Conservation (phyloP, 495 filamentous ascomycete species). For the Collariella sp. region DNA sequence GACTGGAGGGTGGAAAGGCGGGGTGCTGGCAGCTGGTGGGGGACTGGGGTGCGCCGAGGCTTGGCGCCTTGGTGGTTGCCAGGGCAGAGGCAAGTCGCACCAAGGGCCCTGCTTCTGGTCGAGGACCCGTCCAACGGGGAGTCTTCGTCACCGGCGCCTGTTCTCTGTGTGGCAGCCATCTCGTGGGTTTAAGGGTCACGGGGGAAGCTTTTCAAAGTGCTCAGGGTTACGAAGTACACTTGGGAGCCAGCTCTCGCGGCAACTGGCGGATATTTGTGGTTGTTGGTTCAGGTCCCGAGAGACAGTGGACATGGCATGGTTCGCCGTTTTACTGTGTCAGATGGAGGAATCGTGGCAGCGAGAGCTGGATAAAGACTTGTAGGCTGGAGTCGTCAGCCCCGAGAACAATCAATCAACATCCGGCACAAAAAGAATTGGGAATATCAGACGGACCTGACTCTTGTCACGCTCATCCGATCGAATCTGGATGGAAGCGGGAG, state of each 20-base stretch:
- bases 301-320: no score
- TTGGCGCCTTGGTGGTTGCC: not conserved
- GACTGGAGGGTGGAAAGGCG: constrained; percentile 8
- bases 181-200: not conserved
- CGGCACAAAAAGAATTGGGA: no score
- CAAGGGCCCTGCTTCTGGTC: constrained; percentile 1
- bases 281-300: no score
- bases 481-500: no score
- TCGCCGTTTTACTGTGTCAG: no score
- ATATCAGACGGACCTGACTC: no score
- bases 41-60: not conserved
- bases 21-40: constrained; percentile 8
- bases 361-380: no score
- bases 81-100: constrained; percentile 1
- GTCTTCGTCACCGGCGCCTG: constrained; percentile 5
- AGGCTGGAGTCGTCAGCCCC: not conserved
- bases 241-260: no score
- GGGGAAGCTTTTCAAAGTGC: not conserved
- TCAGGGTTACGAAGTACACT: no score
- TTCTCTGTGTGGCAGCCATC: not conserved
- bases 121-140: not conserved
- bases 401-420: not conserved
- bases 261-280: no score
- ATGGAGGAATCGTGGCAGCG: no score
- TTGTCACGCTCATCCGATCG: no score